Conservation (phyloP, 345 rosid genomes). For the Arabidopsis thaliana region TAIR10.1 NC_003074.8:22273001-22273500, state of each 20-base stretch:
- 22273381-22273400: background rate
- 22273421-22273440: background rate
- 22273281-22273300: background rate
- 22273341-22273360: background rate
- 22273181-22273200: constrained; percentile 24
- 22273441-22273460: background rate
- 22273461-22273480: constrained; percentile 2
- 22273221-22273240: constrained; percentile 14
- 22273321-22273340: background rate
- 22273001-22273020: constrained; percentile 8
- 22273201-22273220: constrained; percentile 37
- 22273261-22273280: constrained; percentile 34
- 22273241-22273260: constrained; percentile 19
- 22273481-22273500: too few species aligned
- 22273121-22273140: constrained; percentile 41
- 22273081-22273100: background rate
- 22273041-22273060: too few species aligned
- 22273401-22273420: background rate
- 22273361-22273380: background rate
- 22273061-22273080: constrained; percentile 8
- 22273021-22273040: too few species aligned
- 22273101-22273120: constrained; percentile 26
- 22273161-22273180: constrained; percentile 29
- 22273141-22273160: constrained; percentile 27
- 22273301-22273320: background rate